Base-by-base conservation (phyloP, 2,329 filamentous ascomycete genomes). In the Neonectria ditissima region DNA sequence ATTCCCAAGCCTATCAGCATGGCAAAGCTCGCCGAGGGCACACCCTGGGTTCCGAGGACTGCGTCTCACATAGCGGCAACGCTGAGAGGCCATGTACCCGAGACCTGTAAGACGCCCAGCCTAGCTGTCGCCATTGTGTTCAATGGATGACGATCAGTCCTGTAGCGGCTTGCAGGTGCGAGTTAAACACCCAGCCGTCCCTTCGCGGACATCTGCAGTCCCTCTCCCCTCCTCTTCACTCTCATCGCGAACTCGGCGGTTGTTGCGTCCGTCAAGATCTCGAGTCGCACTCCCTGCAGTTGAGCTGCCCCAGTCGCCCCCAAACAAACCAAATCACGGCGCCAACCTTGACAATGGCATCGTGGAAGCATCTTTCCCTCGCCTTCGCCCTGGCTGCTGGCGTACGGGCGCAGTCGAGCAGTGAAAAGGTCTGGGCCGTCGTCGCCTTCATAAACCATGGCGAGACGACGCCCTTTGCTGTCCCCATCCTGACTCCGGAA, bases 401-500 rank as follows among this genome's bases (percentile, higher is more conserved):
- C 37, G 61, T 67, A 34, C 62, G 70, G 16, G 80, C 78, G 8
- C 77, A 81, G 54, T 70, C 74, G 13, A 63, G 65, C 30, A 73
- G 71, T 32, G 62, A 67, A 18, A 81, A 77, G 26, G 80, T 87
- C 54, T 86, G 84, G 83, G 81, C 82, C 4, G 82, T 81, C 0
- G 80, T 83, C 45, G 81, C 79, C 24, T 85, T 81, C 72, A 68
- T 86, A 66, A 77, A 83, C 65, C 77, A 87, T 69, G 87, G 87
- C 69, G 86, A 89, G 71, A 84, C 80, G 43, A 85, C 81, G 5
- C 86, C 86, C 2, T 48, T 77, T 2, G 50, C 73, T 7, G 63
- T 73, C 5, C 73, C 76, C 11, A 52, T 78, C 22, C 76, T 89
- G 26, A 88, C 86, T 2, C 83, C 86, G 0, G 68, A 81, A 4